Conservation (phyloP, 2,329 filamentous ascomycete species). For the Colletotrichum tanaceti region DNA sequence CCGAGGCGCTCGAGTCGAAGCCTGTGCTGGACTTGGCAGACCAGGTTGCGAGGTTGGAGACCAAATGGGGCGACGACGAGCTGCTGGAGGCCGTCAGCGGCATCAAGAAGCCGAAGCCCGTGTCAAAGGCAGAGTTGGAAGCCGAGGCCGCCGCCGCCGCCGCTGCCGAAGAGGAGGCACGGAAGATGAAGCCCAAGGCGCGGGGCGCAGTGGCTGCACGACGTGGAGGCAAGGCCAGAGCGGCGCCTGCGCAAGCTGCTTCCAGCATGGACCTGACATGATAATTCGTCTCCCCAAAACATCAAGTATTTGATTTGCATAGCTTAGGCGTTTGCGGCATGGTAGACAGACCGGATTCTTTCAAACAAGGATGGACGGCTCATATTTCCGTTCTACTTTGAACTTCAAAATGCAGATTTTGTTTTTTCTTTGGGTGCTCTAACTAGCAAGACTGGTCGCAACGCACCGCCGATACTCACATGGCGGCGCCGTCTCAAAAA, state of each 20-base stretch:
- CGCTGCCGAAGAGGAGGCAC: slow-evolving; percentile 45
- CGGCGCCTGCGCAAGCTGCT: slow-evolving; percentile 43
- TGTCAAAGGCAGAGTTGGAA: slow-evolving; percentile 46
- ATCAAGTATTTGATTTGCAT: slow-evolving; percentile 29
- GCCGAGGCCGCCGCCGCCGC: slow-evolving; percentile 44
- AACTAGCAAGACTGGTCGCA: slow-evolving; percentile 34
- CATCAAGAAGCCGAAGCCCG: slow-evolving; percentile 50
- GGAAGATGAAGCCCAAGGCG: slow-evolving; percentile 44
- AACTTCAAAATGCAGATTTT: slow-evolving; percentile 40
- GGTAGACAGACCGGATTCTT: slow-evolving; percentile 19
- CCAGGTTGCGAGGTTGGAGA: slow-evolving; percentile 53
- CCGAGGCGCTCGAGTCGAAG: slow-evolving; percentile 20
- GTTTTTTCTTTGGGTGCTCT: slow-evolving; percentile 18
- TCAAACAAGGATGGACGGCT: not conserved
- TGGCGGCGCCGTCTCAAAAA: slow-evolving; percentile 24
- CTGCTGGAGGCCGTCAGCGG: slow-evolving; percentile 61
- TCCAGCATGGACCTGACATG: slow-evolving; percentile 40
- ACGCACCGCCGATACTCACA: slow-evolving; percentile 26
- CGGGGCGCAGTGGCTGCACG: slow-evolving; percentile 41
- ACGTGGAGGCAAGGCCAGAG: slow-evolving; percentile 47
- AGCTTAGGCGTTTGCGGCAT: slow-evolving; percentile 38
- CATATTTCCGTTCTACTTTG: not conserved
- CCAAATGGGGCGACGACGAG: slow-evolving; percentile 58
- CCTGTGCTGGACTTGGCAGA: slow-evolving; percentile 48
- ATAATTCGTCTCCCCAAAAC: not conserved